Conservation (phyloP, 2,329 filamentous ascomycete species). For the Trichoderma sp. region DNA sequence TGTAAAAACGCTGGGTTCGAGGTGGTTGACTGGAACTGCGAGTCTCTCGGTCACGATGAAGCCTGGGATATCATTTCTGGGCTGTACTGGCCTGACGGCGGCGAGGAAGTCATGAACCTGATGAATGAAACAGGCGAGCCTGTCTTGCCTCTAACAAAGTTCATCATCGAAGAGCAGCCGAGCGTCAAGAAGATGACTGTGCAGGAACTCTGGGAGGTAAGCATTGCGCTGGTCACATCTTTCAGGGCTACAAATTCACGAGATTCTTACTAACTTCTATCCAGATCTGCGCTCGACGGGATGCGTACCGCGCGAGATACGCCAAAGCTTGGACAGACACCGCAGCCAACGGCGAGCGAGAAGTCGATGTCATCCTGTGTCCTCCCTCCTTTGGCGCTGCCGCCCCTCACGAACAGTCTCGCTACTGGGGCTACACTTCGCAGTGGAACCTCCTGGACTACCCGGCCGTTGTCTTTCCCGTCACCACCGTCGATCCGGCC, state of each 20-base stretch:
- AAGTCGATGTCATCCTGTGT: constrained; percentile 21
- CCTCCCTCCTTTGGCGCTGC: constrained; percentile 54
- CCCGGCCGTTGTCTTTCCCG: constrained; percentile 61
- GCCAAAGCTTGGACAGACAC: constrained; percentile 22
- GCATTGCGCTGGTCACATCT: background rate
- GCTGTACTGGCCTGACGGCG: constrained; percentile 22
- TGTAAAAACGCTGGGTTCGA: constrained; percentile 55
- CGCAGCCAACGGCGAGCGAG: constrained; percentile 13
- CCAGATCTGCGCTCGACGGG: constrained; percentile 18
- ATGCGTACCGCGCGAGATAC: constrained; percentile 17
- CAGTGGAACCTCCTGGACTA: constrained; percentile 70
- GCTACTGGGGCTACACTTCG: constrained; percentile 64
- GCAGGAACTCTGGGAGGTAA: constrained; percentile 19
- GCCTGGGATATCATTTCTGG: constrained; percentile 41
- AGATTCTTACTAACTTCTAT: background rate
- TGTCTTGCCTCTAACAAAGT: constrained; percentile 14
- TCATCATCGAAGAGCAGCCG: constrained; percentile 23
- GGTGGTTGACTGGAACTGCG: constrained; percentile 55
- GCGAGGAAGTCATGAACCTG: constrained; percentile 34
- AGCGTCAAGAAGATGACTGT: constrained; percentile 21
- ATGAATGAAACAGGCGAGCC: constrained; percentile 40
- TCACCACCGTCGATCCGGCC: constrained; percentile 33
- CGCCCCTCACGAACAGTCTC: constrained; percentile 46
- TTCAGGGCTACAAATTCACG: too few relatives aligned
- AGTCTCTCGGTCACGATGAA: constrained; percentile 53